These are phyloP conservation scores for Penicillium hesseltinei DNA, from an alignment of 2,329 filamentous ascomycete species.

Conservation along the genomic window DNA sequence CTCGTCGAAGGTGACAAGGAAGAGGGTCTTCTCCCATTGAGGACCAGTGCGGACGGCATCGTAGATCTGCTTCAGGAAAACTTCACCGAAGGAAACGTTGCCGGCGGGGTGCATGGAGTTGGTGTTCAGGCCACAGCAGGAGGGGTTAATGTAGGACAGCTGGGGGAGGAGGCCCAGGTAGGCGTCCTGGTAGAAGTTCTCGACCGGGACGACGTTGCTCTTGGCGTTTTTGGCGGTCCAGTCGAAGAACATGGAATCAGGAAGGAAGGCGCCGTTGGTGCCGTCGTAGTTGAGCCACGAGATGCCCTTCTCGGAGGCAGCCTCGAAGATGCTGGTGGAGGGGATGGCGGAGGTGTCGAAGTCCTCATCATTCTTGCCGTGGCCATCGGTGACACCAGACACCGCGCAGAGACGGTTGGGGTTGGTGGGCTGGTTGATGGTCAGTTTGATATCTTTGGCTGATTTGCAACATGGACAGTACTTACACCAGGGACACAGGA, in stretches of 20 bases:
- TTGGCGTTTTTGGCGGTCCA: constrained; percentile 29
- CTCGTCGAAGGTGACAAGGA: constrained; percentile 39
- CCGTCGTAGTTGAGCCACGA: constrained; percentile 35
- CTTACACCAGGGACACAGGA: constrained; percentile 42
- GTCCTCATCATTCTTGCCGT: constrained; percentile 28
- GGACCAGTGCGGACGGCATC: constrained; percentile 36
- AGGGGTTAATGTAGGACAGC: constrained; percentile 37
- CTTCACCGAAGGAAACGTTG: constrained; percentile 37
- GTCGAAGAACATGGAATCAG: constrained; percentile 32
- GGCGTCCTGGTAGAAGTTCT: constrained; percentile 36
- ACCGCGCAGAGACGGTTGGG: constrained; percentile 40
- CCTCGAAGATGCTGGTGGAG: constrained; percentile 41
- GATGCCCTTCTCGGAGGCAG: constrained; percentile 27
- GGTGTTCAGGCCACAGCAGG: constrained; percentile 36
- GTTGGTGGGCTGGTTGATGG: constrained; percentile 37
- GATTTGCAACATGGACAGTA: constrained; percentile 8
- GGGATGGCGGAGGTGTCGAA: constrained; percentile 30
- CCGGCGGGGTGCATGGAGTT: constrained; percentile 31
- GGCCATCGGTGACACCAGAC: constrained; percentile 29
- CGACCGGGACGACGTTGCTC: constrained; percentile 27
- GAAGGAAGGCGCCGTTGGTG: constrained; percentile 30
- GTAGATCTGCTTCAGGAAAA: constrained; percentile 39
- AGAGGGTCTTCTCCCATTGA: constrained; percentile 38
- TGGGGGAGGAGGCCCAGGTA: constrained; percentile 31
- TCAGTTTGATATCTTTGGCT: constrained; percentile 5